These are phyloP conservation scores for Microcos paniculata DNA, from an alignment of 345 rosid species.

Conservation along the genomic window DNA sequence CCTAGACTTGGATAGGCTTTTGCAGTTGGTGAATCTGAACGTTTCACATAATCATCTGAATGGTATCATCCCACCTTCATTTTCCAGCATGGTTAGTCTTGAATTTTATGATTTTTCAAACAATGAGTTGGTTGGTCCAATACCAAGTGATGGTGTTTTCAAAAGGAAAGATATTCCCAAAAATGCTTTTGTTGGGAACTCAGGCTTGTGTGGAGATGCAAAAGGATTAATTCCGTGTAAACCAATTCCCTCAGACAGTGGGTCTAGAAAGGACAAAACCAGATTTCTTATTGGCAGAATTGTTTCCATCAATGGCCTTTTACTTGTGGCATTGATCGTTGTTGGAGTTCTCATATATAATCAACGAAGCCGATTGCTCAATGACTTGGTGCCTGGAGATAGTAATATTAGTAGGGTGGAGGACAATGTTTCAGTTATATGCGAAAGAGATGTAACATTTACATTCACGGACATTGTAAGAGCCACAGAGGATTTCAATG, in stretches of 20 bases:
- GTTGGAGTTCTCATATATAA: constrained; percentile 13
- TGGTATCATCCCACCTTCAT: constrained; percentile 44
- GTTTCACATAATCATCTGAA: constrained; percentile 57
- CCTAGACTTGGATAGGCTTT: constrained; percentile 38
- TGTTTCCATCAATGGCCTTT: constrained; percentile 35
- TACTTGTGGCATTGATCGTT: constrained; percentile 15
- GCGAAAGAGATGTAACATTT: constrained; percentile 61
- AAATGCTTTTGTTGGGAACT: constrained; percentile 43
- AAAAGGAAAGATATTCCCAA: constrained; percentile 38
- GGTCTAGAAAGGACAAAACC: constrained; percentile 22
- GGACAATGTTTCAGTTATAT: constrained; percentile 36
- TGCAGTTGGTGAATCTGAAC: constrained; percentile 42
- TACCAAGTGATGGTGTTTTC: constrained; percentile 47
- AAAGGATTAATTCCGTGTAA: constrained; percentile 42
- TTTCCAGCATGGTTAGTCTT: constrained; percentile 53
- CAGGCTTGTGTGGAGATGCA: constrained; percentile 58
- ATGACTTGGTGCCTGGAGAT: constrained; percentile 37
- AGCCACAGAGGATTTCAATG: constrained; percentile 58
- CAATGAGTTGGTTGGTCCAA: constrained; percentile 47
- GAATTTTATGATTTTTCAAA: constrained; percentile 51
- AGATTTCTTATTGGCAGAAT: constrained; percentile 37
- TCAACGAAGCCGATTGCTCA: constrained; percentile 14
- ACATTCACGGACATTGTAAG: constrained; percentile 60
- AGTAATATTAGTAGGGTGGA: background rate
- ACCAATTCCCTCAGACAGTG: background rate